Conservation (phyloP, 352 stramenopile genomes). For the Globisporangium acanthophoron region DNA sequence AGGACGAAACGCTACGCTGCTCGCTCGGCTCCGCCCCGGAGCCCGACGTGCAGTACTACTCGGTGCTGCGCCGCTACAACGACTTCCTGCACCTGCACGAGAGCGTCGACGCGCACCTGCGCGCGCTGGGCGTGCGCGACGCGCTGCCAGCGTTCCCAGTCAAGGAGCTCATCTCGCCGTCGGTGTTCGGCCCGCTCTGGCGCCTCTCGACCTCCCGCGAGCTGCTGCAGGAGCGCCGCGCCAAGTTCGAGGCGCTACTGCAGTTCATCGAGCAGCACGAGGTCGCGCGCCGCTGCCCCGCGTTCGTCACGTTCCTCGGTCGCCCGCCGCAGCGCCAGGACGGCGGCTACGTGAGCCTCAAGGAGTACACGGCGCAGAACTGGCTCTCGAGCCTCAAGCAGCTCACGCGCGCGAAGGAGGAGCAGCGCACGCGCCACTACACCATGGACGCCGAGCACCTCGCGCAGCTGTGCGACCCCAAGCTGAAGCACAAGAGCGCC, state of each 20-base stretch:
- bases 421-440: constrained; percentile 22
- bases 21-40: constrained; percentile 1
- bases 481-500: neutral
- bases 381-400: constrained; percentile 59
- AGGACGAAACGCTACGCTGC: constrained; percentile 4
- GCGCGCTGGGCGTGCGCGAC: neutral
- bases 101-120: constrained; percentile 24
- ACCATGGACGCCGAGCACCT: constrained; percentile 19
- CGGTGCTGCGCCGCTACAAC: constrained; percentile 58
- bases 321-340: constrained; percentile 46
- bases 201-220: constrained; percentile 32
- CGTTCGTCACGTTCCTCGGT: constrained; percentile 51
- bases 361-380: constrained; percentile 62
- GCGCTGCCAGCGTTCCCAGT: constrained; percentile 38
- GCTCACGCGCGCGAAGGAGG: constrained; percentile 28
- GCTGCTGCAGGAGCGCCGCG: constrained; percentile 46
- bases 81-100: constrained; percentile 60
- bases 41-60: constrained; percentile 41
- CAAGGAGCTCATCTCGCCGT: constrained; percentile 49
- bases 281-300: constrained; percentile 23
- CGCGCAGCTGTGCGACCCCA: constrained; percentile 3
- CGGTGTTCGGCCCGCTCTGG: constrained; percentile 43
- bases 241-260: constrained; percentile 47
- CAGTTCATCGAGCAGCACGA: constrained; percentile 56
- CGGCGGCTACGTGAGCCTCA: constrained; percentile 70